Percentiles rank a stretch among this genome's conserved stretches.
phyloP scores from a whole-genome alignment of 371 early-diverging fungal genomes.

The Mortierella sp. region DNA sequence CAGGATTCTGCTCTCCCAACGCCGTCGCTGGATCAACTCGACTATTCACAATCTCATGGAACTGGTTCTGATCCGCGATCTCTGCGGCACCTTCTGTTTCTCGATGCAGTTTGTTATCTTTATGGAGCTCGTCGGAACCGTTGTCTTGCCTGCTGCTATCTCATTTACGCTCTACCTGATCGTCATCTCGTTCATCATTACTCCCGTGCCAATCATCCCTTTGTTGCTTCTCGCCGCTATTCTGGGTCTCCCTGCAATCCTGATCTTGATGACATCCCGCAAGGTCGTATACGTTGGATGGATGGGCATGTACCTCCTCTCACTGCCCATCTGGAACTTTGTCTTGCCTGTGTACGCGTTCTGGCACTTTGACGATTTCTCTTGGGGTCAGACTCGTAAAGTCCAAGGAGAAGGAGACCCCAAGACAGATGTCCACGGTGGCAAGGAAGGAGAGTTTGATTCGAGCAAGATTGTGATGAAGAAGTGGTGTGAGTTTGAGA shows the following conservation, averaged over 20 bases:
- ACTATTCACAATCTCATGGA: constrained; percentile 98
- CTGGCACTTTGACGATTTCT: constrained; percentile 99
- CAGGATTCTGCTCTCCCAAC: constrained; percentile 92
- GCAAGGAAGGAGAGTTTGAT: constrained; percentile 70
- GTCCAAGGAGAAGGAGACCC: constrained; percentile 78
- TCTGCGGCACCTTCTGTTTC: constrained; percentile 98
- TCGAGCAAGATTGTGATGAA: constrained; percentile 72
- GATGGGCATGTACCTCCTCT: constrained; percentile 95
- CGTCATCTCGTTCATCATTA: constrained; percentile 64
- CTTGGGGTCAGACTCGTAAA: constrained; percentile 98
- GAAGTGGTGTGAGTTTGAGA: constrained; percentile 66
- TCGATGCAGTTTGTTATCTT: constrained; percentile 99
- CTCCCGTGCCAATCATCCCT: constrained; percentile 76
- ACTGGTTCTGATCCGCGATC: constrained; percentile 89
- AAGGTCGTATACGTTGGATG: constrained; percentile 93
- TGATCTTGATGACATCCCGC: constrained; percentile 91
- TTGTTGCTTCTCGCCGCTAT: constrained; percentile 82
- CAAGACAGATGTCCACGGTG: constrained; percentile 61
- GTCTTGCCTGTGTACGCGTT: constrained; percentile 97
- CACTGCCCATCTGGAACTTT: constrained; percentile 97
- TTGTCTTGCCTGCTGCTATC: constrained; percentile 96
- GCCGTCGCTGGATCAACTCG: constrained; percentile 99
- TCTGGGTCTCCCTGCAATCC: constrained; percentile 91
- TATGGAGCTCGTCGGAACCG: constrained; percentile 96
- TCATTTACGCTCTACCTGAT: constrained; percentile 67